A percentile compares a stretch with the other conserved stretches of the same genome.
phyloP scores from a whole-genome alignment of 345 rosid species.

The Boechera retrofracta region DNA sequence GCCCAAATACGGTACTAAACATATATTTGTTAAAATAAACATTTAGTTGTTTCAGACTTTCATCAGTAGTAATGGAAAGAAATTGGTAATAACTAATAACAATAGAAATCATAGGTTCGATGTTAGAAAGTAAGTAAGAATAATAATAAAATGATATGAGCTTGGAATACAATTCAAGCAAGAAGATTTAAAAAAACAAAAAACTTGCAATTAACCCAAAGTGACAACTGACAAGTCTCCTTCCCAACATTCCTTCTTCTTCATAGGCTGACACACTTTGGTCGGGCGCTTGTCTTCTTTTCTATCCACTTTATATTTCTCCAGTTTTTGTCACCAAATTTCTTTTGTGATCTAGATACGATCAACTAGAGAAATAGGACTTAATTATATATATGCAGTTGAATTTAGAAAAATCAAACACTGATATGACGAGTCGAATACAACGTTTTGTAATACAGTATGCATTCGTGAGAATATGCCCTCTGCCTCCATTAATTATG shows the following conservation, averaged over 20 bases:
- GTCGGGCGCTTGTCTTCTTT: background rate
- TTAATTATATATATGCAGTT: too few species aligned
- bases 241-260: constrained; percentile 38
- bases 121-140: constrained; percentile 21
- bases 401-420: too few species aligned
- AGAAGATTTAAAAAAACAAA: constrained; percentile 12
- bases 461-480: background rate
- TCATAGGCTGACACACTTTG: constrained; percentile 28
- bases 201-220: constrained; percentile 32
- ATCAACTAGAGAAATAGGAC: background rate
- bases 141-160: constrained; percentile 22
- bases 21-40: background rate
- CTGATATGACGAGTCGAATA: too few species aligned
- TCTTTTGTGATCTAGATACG: background rate
- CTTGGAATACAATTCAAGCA: constrained; percentile 48
- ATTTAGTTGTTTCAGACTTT: constrained; percentile 1
- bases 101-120: background rate
- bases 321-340: constrained; percentile 10
- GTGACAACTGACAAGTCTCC: constrained; percentile 38
- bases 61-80: background rate
- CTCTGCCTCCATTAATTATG: background rate
- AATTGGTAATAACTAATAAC: background rate
- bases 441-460: too few species aligned
- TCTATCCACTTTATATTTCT: too few species aligned
- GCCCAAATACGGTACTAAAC: background rate